These are phyloP conservation scores for Crithidia sp. DNA, from an alignment of 208 protist species.

Conservation along the genomic window DNA sequence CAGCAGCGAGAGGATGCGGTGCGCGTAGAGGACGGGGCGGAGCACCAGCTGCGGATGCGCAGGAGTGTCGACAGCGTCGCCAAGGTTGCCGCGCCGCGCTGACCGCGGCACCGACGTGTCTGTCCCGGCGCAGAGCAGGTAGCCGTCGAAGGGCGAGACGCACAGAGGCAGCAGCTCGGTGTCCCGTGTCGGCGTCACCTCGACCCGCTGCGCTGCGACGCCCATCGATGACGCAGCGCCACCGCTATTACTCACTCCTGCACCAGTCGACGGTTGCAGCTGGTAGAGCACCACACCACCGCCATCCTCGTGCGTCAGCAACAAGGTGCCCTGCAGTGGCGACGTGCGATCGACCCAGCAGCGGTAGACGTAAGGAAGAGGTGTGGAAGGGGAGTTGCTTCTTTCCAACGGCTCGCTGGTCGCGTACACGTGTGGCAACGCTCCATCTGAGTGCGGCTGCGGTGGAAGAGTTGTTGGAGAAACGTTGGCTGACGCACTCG, in stretches of 20 bases:
- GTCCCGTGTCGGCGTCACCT: conserved; percentile 37
- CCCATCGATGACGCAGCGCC: not conserved
- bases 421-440: conserved; percentile 11
- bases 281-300: conserved; percentile 29
- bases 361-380: conserved; percentile 18
- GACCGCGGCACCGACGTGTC: conserved; percentile 16
- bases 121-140: conserved; percentile 40
- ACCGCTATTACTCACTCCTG: not conserved
- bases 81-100: not conserved
- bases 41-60: conserved; percentile 24
- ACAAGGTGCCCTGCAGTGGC: conserved; percentile 36
- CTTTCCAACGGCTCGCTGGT: conserved; percentile 10
- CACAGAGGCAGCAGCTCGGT: conserved; percentile 53
- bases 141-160: conserved; percentile 64
- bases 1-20: conserved; percentile 58
- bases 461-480: not conserved
- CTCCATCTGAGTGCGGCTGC: not conserved
- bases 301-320: conserved; percentile 40
- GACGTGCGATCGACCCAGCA: conserved; percentile 52
- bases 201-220: conserved; percentile 14
- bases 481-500: not conserved
- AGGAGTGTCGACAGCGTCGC: not conserved
- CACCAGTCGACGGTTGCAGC: conserved; percentile 4
- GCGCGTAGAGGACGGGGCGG: conserved; percentile 57
- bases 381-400: not conserved